Evolutionary conservation across 2,329 filamentous ascomycete species (phyloP), one percentile per base, ranked within the genome.

Genomic region (Penicillium digitatum): DNA sequence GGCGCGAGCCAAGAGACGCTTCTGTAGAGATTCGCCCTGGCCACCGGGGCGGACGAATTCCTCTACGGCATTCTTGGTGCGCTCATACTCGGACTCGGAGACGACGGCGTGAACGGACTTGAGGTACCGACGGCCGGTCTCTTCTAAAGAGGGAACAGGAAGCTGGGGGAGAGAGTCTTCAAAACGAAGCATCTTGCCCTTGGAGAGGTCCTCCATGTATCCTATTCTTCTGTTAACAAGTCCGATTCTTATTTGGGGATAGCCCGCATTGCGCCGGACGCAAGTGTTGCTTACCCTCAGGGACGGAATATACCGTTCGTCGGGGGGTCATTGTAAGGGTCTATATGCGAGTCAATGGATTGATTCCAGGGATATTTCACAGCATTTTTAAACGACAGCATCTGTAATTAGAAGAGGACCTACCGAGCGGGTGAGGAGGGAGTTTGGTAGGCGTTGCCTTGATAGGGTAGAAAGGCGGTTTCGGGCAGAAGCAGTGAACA

Each of bases 1-100:
- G 59, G 89, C 84, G 60, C 86, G 85, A 55, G 88, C 90, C 48
- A 93, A 68, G 62, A 99, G 81, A 74, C 93, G 89, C 71, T 96
- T 87, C 78, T 99, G 94, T 40, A 99, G 85, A 67, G 85, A 84
- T 72, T 87, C 82, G 58, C 93, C 94, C 48, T 87, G 80, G 37
- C 91, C 90, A 54, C 90, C 90, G n/a, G 93, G 90, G 64, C 87
- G 86, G 64, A 96, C 79, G 75, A 99, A 97, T 7, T 92, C 90
- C 58, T 89, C 81, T 34, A 99, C 91, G 31, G 90, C 92, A 69
- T 88, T 88, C 72, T 89, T 87, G 52, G 83, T 86, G 58, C 76
- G 74, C 62, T 83, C 76, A 69, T 77, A 87, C 69, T 87, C 84
- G 60, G 75, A 69, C 62, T 80, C 72, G 62, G 77, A 82, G 52